A percentile compares a stretch with the other conserved stretches of the same genome.
Conservation (phyloP, 2,329 filamentous ascomycete species). For the Calonectria henricotiae region DNA sequence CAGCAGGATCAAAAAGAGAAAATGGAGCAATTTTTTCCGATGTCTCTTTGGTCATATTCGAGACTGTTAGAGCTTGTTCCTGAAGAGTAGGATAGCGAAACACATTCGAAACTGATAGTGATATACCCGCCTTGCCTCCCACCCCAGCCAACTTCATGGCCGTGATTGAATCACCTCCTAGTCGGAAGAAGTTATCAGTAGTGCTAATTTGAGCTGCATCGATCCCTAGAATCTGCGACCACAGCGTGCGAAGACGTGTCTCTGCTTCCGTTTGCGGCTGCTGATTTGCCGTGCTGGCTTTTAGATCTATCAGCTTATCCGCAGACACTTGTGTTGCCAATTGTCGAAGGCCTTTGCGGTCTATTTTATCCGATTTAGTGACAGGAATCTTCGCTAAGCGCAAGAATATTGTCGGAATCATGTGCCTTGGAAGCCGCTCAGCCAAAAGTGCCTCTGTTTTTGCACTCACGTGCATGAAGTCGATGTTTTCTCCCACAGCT, state of each 20-base stretch:
- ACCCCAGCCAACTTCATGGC: conserved; percentile 60
- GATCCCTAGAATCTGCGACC: conserved; percentile 58
- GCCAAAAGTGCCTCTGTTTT: not conserved
- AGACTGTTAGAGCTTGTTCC: not conserved
- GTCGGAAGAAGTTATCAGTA: conserved; percentile 66
- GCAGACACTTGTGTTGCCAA: conserved; percentile 33
- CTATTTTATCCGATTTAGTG: conserved; percentile 38
- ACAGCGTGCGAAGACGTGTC: conserved; percentile 55
- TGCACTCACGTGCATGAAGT: not conserved
- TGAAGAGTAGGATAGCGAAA: conserved; percentile 25
- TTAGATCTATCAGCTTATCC: conserved; percentile 59
- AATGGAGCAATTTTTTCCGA: not conserved
- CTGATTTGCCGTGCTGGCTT: conserved; percentile 1
- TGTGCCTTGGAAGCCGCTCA: conserved; percentile 40
- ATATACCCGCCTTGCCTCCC: conserved; percentile 30
- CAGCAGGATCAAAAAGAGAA: not conserved
- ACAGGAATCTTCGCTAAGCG: conserved; percentile 35
- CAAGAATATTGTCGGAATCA: conserved; percentile 43
- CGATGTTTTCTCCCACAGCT: conserved; percentile 2
- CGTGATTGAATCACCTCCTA: conserved; percentile 67
- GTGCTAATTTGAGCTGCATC: conserved; percentile 57
- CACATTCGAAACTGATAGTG: conserved; percentile 35
- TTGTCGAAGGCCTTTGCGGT: conserved; percentile 35
- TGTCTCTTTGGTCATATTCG: not conserved
- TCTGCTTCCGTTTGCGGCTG: conserved; percentile 36